These are phyloP conservation scores for Citrus unshiu DNA, from an alignment of 345 rosid species.

Conservation along the genomic window DNA sequence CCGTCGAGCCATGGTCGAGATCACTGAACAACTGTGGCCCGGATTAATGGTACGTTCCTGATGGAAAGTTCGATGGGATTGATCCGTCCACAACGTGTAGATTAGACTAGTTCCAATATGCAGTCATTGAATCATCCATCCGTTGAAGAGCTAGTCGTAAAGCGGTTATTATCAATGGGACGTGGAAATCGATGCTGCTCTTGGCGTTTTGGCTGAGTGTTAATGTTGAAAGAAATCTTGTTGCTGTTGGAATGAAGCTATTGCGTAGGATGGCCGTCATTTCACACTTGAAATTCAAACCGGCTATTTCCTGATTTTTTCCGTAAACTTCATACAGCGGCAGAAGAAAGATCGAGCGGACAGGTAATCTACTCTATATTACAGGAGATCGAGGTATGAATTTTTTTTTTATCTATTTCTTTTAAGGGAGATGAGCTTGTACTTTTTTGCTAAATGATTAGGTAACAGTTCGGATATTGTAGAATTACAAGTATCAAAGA, in stretches of 20 bases:
- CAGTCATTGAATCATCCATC: constrained; percentile 56
- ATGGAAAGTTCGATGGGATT: constrained; percentile 63
- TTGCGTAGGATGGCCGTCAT: constrained; percentile 35
- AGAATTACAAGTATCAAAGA: too few relatives aligned
- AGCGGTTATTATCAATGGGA: constrained; percentile 14
- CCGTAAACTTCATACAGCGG: too few relatives aligned
- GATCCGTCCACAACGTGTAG: constrained; percentile 53
- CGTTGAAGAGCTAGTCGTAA: constrained; percentile 33
- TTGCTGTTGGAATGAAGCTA: constrained; percentile 25
- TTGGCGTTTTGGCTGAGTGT: constrained; percentile 22
- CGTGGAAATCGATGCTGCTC: constrained; percentile 48
- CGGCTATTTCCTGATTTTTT: too few relatives aligned
- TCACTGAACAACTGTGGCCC: constrained; percentile 78
- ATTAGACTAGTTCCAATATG: neutral
- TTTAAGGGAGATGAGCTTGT: too few relatives aligned
- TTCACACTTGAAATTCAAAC: neutral
- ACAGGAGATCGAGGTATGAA: too few relatives aligned
- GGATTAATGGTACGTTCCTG: constrained; percentile 71
- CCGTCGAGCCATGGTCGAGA: constrained; percentile 81
- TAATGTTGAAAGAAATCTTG: constrained; percentile 26
- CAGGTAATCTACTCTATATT: too few relatives aligned
- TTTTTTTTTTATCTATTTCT: too few relatives aligned
- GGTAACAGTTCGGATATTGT: too few relatives aligned
- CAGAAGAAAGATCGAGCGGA: too few relatives aligned
- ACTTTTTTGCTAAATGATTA: too few relatives aligned